Conservation (phyloP, 352 stramenopile species). For the Pelagophyceae sp. region DNA sequence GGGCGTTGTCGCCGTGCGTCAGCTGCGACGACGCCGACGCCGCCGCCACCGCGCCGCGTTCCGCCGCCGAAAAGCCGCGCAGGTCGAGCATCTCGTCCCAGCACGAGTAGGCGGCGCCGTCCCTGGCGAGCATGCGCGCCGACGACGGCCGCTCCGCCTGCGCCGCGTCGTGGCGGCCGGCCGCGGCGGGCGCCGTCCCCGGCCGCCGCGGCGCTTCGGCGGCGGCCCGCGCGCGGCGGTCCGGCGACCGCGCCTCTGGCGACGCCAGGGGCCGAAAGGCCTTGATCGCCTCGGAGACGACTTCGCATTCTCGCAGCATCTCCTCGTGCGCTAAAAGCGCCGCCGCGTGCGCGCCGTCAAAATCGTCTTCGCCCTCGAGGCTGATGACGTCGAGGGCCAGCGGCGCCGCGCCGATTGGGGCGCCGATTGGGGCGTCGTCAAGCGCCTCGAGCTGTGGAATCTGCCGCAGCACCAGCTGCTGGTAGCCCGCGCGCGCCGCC, state of each 20-base stretch:
- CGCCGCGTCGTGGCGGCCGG: no score
- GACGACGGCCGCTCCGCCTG: no score
- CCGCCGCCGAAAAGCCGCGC: background rate
- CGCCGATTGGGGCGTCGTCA: background rate
- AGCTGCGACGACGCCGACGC: background rate
- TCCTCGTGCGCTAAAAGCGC: no score
- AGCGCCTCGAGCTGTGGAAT: background rate
- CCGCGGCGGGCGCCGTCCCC: background rate
- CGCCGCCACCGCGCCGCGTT: background rate
- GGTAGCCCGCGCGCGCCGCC: background rate
- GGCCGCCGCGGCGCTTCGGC: no score
- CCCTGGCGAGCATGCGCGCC: background rate
- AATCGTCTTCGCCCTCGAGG: background rate
- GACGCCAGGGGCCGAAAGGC: background rate
- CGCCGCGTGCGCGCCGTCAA: background rate
- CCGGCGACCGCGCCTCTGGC: background rate
- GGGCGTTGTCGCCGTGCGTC: background rate
- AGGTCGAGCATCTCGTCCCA: constrained; percentile 6
- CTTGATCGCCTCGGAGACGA: background rate
- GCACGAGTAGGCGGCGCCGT: background rate
- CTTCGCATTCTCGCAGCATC: background rate
- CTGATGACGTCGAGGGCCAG: background rate
- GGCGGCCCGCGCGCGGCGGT: no score
- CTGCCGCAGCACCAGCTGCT: background rate
- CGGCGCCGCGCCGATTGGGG: background rate